Evolutionary conservation across 176 grass and related monocot genomes (phyloP), one percentile per base, ranked within the genome.

Genomic region (Canna indica): DNA sequence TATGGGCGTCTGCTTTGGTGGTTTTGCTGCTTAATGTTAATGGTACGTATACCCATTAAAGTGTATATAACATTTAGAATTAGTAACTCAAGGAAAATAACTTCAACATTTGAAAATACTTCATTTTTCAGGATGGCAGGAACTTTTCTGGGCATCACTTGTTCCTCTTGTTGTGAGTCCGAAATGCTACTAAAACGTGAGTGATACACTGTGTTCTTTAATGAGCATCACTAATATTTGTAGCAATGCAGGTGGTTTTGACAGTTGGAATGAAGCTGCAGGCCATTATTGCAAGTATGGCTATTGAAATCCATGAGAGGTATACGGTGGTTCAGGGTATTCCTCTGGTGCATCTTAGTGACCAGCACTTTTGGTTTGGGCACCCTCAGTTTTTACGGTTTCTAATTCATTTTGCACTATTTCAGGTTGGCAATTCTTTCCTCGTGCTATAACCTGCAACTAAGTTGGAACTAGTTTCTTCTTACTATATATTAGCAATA

Each of bases 291-390:
- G 72, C 83, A 76, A 79, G 50, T 76, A 96, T 96, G 92, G 88
- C 88, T 60, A 36, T 86, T 64, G 85, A 91, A 75, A 96, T 96
- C 75, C 76, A 81, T 87, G 85, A 89, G 50, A 87, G 68, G 11
- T 78, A 89, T 81, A 66, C 85, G 32, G 88, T 96, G 76, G 84
- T 96, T 81, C 88, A 96, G 73, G 92, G 92, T 74, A 91, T 96
- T 67, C 88, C 92, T 4, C 29, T 91, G 74, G 88, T 96, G 42
- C 82, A 91, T 69, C 77, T 96, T 57, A 87, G 81, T 36, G 85
- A 96, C 76, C 75, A 86, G 30, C 76, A 87, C 86, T 96, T 96
- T 39, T 96, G 88, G 92, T 89, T 96, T 5, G 79, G 92, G 61
- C 81, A 74, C 57, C 92, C 92, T 45, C 79, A 59, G 8, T 79